Conservation (phyloP, 768 basidiomycete species). For the Serendipita sp. region DNA sequence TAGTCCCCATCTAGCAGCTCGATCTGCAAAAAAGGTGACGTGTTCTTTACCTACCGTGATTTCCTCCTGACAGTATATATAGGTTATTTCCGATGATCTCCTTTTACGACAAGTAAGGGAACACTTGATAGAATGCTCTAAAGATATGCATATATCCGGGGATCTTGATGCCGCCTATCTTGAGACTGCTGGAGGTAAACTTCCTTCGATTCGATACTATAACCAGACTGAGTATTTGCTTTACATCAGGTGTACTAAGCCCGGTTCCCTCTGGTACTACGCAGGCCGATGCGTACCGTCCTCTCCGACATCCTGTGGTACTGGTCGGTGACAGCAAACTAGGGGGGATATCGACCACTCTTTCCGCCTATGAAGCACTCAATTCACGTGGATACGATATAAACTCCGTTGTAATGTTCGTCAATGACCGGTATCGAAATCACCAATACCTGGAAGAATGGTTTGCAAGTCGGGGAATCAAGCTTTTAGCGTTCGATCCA, state of each 20-base stretch:
- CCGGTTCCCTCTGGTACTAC: conserved; percentile 69
- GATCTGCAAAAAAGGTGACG: not conserved
- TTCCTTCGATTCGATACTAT: not conserved
- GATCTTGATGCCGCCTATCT: conserved; percentile 50
- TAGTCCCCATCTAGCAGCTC: conserved; percentile 80
- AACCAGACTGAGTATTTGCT: conserved; percentile 3
- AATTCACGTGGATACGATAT: conserved; percentile 78
- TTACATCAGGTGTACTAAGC: conserved; percentile 65
- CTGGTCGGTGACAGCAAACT: conserved; percentile 78
- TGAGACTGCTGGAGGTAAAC: conserved; percentile 90
- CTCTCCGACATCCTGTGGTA: conserved; percentile 73
- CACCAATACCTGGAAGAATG: conserved; percentile 65
- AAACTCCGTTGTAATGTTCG: conserved; percentile 69
- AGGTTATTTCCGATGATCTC: conserved; percentile 41
- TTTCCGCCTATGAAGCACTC: conserved; percentile 85
- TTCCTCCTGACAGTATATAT: not conserved
- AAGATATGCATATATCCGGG: conserved; percentile 9
- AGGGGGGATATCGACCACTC: conserved; percentile 86
- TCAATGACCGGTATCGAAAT: conserved; percentile 76
- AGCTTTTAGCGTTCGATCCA: conserved; percentile 34
- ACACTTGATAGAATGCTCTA: conserved; percentile 42
- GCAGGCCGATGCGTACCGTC: conserved; percentile 73
- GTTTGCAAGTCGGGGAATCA: conserved; percentile 56
- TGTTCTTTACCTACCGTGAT: not conserved
- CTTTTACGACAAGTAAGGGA: conserved; percentile 47